phyloP scores from a whole-genome alignment of 2,329 filamentous ascomycete genomes.

The Sporothrix euskadiensis region DNA sequence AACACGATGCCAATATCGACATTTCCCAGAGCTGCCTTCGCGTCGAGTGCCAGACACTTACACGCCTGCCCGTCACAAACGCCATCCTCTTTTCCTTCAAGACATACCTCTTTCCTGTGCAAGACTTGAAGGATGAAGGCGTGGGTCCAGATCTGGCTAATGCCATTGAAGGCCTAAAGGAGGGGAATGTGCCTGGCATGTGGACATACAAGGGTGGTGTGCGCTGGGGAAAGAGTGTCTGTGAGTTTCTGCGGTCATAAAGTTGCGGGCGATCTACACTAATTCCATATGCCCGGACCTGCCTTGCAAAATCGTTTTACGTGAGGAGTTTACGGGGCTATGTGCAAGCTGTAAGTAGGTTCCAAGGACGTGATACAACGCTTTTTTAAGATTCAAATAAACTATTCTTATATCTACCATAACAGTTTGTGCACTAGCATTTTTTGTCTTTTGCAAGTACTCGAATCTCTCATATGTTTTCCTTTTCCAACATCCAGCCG shows the following conservation, averaged over 20 bases:
- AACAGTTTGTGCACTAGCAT: not conserved
- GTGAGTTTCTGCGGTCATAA: constrained; percentile 46
- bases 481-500: not conserved
- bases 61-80: constrained; percentile 49
- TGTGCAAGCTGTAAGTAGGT: not conserved
- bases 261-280: not conserved
- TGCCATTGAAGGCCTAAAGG: constrained; percentile 54
- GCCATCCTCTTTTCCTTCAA: constrained; percentile 58
- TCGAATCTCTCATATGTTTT: not conserved
- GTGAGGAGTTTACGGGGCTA: not conserved
- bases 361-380: too few species aligned
- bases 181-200: constrained; percentile 56
- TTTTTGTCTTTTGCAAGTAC: not conserved
- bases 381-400: not conserved
- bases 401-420: not conserved
- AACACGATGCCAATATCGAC: constrained; percentile 44
- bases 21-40: constrained; percentile 46
- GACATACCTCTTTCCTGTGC: constrained; percentile 53
- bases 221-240: constrained; percentile 51
- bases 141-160: constrained; percentile 50
- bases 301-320: not conserved
- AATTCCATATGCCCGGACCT: not conserved
- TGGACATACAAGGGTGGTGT: constrained; percentile 54
- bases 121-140: constrained; percentile 52
- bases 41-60: constrained; percentile 55